A percentile compares a stretch with the other conserved stretches of the same genome.
Conservation (phyloP, 1,284 basidiomycete genomes). For the Tylopilus sp. region DNA sequence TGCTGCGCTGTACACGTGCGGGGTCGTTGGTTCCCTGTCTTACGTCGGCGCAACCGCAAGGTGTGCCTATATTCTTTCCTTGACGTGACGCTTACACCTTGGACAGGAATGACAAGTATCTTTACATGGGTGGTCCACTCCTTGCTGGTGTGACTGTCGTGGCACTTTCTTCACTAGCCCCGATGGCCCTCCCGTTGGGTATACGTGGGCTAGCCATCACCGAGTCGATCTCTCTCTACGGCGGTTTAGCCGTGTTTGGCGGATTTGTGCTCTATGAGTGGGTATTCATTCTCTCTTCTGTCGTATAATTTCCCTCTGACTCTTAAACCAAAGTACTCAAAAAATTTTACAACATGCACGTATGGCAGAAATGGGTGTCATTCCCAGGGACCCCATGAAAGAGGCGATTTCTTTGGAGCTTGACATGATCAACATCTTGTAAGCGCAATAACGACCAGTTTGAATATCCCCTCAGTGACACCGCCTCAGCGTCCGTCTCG, state of each 20-base stretch:
- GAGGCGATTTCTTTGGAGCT: slow-evolving; percentile 80
- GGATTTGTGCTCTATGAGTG: slow-evolving; percentile 87
- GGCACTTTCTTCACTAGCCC: slow-evolving; percentile 80
- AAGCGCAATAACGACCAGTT: slow-evolving; percentile 24
- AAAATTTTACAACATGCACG: slow-evolving; percentile 80
- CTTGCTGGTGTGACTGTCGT: slow-evolving; percentile 86
- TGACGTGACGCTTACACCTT: slow-evolving; percentile 1
- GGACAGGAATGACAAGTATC: slow-evolving; percentile 73
- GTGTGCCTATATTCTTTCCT: slow-evolving; percentile 37
- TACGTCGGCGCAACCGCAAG: slow-evolving; percentile 89
- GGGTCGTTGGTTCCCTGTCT: slow-evolving; percentile 78
- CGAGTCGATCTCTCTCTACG: slow-evolving; percentile 80
- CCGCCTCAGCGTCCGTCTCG: slow-evolving; percentile 64
- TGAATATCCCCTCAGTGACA: background rate
- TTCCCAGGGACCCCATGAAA: slow-evolving; percentile 71
- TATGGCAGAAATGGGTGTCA: slow-evolving; percentile 63
- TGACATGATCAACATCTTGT: slow-evolving; percentile 89
- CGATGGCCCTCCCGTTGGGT: slow-evolving; percentile 81
- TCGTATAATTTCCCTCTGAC: slow-evolving; percentile 1
- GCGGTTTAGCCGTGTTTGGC: slow-evolving; percentile 83
- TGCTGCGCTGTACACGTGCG: slow-evolving; percentile 85
- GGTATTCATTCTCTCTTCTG: slow-evolving; percentile 25
- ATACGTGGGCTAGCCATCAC: slow-evolving; percentile 72
- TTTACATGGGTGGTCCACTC: slow-evolving; percentile 81
- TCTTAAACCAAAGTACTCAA: slow-evolving; percentile 48